phyloP scores from a whole-genome alignment of 148 eudicot genomes.

The Rhododendron williamsianum region DNA sequence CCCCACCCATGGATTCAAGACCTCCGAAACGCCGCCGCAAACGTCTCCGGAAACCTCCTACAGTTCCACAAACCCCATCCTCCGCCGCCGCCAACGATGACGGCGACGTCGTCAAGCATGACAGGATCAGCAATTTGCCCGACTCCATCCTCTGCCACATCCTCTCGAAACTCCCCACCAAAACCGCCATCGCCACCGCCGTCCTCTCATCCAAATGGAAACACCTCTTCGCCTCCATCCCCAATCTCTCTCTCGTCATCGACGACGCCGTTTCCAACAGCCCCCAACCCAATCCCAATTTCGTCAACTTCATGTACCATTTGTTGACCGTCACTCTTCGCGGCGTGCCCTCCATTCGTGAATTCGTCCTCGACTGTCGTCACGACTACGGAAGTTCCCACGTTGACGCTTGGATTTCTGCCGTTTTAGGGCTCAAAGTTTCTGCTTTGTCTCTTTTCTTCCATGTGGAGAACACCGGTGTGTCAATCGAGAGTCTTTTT shows the following conservation, averaged over 20 bases:
- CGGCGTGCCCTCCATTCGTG: neutral
- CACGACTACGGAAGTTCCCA: neutral
- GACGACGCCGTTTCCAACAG: neutral
- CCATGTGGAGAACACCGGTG: neutral
- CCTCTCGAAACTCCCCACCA: neutral
- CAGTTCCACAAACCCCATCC: neutral
- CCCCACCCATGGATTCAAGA: neutral
- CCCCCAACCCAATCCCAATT: neutral
- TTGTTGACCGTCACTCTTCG: neutral
- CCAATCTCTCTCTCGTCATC: neutral
- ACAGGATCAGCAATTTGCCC: neutral
- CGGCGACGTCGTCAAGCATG: neutral
- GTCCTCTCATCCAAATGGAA: neutral
- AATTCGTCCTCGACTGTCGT: neutral
- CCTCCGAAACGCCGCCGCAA: neutral
- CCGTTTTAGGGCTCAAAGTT: neutral
- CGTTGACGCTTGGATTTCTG: neutral
- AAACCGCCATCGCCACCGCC: neutral
- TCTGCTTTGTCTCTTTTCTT: neutral
- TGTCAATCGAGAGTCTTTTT: neutral
- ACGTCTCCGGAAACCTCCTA: neutral
- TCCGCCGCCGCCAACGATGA: too few species aligned
- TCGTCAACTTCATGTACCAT: neutral
- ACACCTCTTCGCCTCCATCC: neutral
- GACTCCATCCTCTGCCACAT: neutral